Base-by-base conservation (phyloP, 345 rosid genomes). In the Bruguiera gymnorhiza region DNA sequence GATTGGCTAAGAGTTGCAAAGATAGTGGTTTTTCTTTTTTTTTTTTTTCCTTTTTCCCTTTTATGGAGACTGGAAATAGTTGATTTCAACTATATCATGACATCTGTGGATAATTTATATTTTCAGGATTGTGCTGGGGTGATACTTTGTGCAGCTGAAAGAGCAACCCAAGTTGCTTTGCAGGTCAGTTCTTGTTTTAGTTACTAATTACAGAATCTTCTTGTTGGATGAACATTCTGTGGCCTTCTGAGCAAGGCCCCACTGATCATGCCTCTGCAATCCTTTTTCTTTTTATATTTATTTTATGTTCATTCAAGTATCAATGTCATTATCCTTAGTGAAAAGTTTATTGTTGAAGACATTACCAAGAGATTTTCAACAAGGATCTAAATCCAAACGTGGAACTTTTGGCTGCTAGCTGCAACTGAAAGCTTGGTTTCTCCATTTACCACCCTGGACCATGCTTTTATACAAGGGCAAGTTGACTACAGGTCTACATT, bases 151-250 rank as follows among this genome's bases (percentile, higher is more conserved):
- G 93, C 97, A 67, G 96, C 97, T 1, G 97, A 94, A 87, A 83
- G 96, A 80, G 98, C 93, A 70, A 94, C 98, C 13, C 97, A 89
- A 77, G 96, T 91, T 66, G 89, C 98, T 73, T 76, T 94, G 83
- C 98, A 94, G 98, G 98, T 91, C 48, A 82, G 67, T 27, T 56
- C 60, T 48, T 32, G 8, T 43, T 62, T 26, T 20, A 8, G 23
- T 60, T 36, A 1, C 34, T 23, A 66, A 32, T 21, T 21, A 19
- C 24, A 27, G 37, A 43, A 34, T 46, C 60, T 46, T 34, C 58
- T 2, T 23, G 48, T 4, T 27, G 24, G 18, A 20, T 37, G 24
- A 39, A 46, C 21, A 29, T 24, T 6, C n/a, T 10, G 29, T 39
- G 43, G 43, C 58, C 5, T 60, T 19, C 39, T 58, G 11, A 39